Percentiles rank a stretch among this genome's conserved stretches.
These are phyloP conservation scores for Galerina sulciceps DNA, from an alignment of 768 basidiomycete genomes.

Conservation along the genomic window DNA sequence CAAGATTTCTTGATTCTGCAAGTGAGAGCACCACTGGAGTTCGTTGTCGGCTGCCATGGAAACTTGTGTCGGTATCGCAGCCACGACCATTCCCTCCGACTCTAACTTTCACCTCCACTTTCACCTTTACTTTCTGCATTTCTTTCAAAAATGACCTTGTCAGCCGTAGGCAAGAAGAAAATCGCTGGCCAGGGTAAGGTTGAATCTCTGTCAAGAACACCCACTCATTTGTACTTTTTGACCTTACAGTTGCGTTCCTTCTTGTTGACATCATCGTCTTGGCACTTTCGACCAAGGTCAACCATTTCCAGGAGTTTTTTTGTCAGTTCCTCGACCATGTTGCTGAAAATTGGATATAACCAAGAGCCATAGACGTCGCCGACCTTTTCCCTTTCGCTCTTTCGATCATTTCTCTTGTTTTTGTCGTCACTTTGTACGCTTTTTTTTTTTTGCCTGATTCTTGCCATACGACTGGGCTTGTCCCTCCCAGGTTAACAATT, in stretches of 20 bases:
- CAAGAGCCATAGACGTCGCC: constrained; percentile 46
- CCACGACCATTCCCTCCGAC: background rate
- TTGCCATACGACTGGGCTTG: background rate
- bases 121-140: background rate
- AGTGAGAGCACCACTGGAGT: no score
- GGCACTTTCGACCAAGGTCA: constrained; percentile 56
- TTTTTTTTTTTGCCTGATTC: background rate
- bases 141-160: constrained; percentile 10
- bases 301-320: constrained; percentile 62
- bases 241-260: constrained; percentile 42
- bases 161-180: constrained; percentile 16
- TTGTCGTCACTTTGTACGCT: constrained; percentile 48
- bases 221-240: background rate
- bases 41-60: background rate
- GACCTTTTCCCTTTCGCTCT: constrained; percentile 66
- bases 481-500: constrained; percentile 40
- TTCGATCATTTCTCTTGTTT: constrained; percentile 52
- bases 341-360: background rate
- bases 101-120: background rate
- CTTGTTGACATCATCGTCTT: constrained; percentile 54
- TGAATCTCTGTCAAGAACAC: background rate
- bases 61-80: background rate
- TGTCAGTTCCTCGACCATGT: constrained; percentile 41
- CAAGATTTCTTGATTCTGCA: no score
- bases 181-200: constrained; percentile 14